Conservation (phyloP, 2,329 filamentous ascomycete species). For the Claviceps spartinae region DNA sequence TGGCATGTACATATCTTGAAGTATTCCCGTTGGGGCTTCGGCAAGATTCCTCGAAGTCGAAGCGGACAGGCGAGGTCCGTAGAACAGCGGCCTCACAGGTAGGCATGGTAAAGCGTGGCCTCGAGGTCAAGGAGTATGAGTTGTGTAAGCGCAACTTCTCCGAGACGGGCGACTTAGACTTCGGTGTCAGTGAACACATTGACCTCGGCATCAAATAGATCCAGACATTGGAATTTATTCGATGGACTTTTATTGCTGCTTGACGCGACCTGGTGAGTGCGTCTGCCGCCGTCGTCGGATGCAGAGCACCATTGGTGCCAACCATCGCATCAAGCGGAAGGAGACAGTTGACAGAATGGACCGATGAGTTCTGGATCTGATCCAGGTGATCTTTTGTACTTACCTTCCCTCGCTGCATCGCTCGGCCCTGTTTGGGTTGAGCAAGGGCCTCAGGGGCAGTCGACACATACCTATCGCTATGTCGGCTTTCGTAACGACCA, state of each 20-base stretch:
- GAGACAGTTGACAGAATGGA: conserved; percentile 95
- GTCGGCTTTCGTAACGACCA: conserved; percentile 43
- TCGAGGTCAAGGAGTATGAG: conserved; percentile 99
- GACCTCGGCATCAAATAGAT: conserved; percentile 99
- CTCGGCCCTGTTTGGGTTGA: conserved; percentile 44
- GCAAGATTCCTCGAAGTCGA: too few species aligned
- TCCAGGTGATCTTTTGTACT: conserved; percentile 17
- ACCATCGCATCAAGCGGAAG: conserved; percentile 83
- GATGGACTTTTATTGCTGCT: conserved; percentile 99
- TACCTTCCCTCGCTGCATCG: conserved; percentile 30
- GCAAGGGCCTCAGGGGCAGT: conserved; percentile 62
- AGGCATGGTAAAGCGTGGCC: conserved; percentile 57
- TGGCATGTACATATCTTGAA: too few species aligned
- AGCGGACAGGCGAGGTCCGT: too few species aligned
- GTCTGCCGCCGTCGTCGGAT: conserved; percentile 87
- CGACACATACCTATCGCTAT: conserved; percentile 32
- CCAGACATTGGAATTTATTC: conserved; percentile 97
- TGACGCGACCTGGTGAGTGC: conserved; percentile 98
- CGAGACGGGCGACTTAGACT: conserved; percentile 99
- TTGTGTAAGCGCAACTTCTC: conserved; percentile 99
- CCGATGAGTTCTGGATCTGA: conserved; percentile 54
- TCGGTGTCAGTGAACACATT: conserved; percentile 99
- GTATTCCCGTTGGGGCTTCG: too few species aligned
- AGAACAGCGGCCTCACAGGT: too few species aligned
- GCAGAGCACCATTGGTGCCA: conserved; percentile 73